Evolutionary conservation across 1,284 basidiomycete species (phyloP), one percentile per base, ranked within the genome.

Genomic region (Farysia itapuensis): DNA sequence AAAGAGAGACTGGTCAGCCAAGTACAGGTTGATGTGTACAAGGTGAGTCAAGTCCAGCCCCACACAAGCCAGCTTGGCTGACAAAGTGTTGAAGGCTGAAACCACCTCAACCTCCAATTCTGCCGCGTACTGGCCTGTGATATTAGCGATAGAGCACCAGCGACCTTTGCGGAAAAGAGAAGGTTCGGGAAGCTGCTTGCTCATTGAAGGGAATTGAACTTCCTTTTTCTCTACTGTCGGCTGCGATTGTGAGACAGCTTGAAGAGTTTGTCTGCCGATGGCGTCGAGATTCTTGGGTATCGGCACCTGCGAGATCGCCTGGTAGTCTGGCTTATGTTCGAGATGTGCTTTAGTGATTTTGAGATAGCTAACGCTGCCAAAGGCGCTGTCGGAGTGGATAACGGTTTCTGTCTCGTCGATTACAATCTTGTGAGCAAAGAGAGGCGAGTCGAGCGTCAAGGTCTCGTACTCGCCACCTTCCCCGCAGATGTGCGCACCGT

Each of bases 391-490:
- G 11, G 57, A 44, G 37, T 75, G 73, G 3, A 72, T 35, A 13
- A 75, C 64, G n/a, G 52, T 58, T 44, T 70, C 63, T 0, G 43
- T 57, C 22, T 67, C 43, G 4, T 52, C 45, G 24, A 97, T 76
- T 4, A 80, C 75, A 31, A 99, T 86, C 11, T 83, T 81, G 35
- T 82, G 81, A 63, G 88, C 89, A 82, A 95, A 98, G 16, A 96
- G 72, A 0, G 93, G 90, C 51, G 86, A 89, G 67, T 97, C 90
- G 16, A 94, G 79, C 1, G 94, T 95, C 44, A 97, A 79, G 0
- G 89, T 90, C 77, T 99, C 95, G 76, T 97, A 99, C 79, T 99
- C 95, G 2, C 95, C 95, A 3, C 95, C 95, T 79, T 99, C 95
- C 4, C 95, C 95, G 57, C 93, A 96, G 1, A 95, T 84, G 77